Evolutionary conservation across 108 stramenopile species (phyloP).

Genomic region (Ochromonas danica): DNA sequence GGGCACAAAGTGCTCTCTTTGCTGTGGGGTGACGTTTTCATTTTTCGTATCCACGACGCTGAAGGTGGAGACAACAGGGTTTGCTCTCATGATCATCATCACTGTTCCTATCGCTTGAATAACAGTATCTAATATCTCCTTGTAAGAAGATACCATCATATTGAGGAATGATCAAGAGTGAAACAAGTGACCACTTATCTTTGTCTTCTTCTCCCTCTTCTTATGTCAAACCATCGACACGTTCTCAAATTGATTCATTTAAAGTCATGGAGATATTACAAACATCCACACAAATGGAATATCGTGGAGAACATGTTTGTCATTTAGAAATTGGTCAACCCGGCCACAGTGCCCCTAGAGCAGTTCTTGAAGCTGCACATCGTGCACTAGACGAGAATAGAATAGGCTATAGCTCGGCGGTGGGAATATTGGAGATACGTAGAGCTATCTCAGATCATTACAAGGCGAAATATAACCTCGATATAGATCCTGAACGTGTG

Average conservation of each 20-base stretch:
- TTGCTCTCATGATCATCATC: too few relatives aligned
- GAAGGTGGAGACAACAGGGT: too few relatives aligned
- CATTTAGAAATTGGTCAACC: conserved; percentile 89
- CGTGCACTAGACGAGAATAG: conserved; percentile 56
- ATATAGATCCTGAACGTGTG: conserved; percentile 48
- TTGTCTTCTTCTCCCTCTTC: too few relatives aligned
- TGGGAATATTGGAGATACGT: conserved; percentile 71
- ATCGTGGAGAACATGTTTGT: conserved; percentile 58
- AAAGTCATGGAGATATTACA: conserved; percentile 83
- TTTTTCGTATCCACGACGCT: too few relatives aligned
- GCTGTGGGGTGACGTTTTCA: too few relatives aligned
- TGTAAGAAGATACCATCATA: too few relatives aligned
- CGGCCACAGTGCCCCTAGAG: conserved; percentile 68
- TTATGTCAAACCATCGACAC: too few relatives aligned
- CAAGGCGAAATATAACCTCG: conserved; percentile 53
- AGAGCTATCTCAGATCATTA: conserved; percentile 70
- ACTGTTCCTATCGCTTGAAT: too few relatives aligned
- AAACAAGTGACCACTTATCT: too few relatives aligned
- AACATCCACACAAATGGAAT: conserved; percentile 71
- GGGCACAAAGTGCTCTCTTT: too few relatives aligned
- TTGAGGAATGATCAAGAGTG: too few relatives aligned
- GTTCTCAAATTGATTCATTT: neutral
- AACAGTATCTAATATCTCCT: too few relatives aligned
- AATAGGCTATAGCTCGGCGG: conserved; percentile 79
- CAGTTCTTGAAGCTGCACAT: conserved; percentile 68